A percentile compares a stretch with the other conserved stretches of the same genome.
Conservation (phyloP, 1,284 basidiomycete genomes). For the Porodaedalea pini region DNA sequence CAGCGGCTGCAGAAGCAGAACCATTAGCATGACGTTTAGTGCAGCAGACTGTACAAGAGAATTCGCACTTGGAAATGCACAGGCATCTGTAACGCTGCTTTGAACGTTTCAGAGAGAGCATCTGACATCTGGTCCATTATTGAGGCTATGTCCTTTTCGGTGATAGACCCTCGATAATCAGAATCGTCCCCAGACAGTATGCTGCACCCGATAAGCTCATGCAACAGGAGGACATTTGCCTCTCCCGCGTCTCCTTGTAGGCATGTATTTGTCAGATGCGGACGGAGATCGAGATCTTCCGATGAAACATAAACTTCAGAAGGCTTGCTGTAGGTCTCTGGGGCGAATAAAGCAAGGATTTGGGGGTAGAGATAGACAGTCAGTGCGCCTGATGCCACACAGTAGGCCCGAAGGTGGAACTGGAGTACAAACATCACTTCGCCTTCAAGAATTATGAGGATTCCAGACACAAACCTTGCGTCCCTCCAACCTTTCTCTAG, state of each 20-base stretch:
- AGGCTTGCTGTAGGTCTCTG: constrained; percentile 57
- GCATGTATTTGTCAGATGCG: constrained; percentile 95
- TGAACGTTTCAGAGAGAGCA: constrained; percentile 78
- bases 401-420: constrained; percentile 96
- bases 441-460: constrained; percentile 20
- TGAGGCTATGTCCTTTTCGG: constrained; percentile 48
- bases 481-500: constrained; percentile 40
- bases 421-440: constrained; percentile 32
- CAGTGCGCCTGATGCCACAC: constrained; percentile 80
- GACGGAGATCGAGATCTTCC: constrained; percentile 53
- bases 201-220: constrained; percentile 68
- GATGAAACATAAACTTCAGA: constrained; percentile 25
- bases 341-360: constrained; percentile 85
- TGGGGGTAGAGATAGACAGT: constrained; percentile 77
- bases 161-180: constrained; percentile 31
- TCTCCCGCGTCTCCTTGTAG: constrained; percentile 75
- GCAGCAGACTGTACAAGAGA: background rate
- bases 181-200: constrained; percentile 38
- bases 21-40: background rate
- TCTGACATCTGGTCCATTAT: constrained; percentile 64
- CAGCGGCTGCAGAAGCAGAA: constrained; percentile 52
- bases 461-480: constrained; percentile 55
- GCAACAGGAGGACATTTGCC: constrained; percentile 67
- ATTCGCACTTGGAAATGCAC: constrained; percentile 79
- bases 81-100: constrained; percentile 78